These are phyloP conservation scores for Hypomontagnella monticulosa DNA, from an alignment of 495 filamentous ascomycete genomes.

Conservation along the genomic window DNA sequence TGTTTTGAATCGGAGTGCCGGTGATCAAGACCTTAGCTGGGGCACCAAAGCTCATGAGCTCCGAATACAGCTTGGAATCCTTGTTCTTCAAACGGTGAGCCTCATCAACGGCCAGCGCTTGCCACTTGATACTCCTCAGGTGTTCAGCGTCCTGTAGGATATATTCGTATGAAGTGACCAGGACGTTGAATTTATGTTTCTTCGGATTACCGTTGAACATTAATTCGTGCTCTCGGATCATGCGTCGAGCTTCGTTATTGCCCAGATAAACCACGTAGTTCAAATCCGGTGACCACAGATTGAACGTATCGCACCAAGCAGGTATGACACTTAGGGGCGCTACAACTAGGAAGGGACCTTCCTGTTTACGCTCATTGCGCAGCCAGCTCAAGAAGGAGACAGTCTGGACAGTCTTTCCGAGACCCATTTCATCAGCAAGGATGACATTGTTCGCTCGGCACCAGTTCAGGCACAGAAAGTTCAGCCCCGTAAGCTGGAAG, in stretches of 20 bases:
- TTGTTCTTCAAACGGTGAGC: constrained; percentile 97
- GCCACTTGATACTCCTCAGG: constrained; percentile 91
- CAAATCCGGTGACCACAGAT: constrained; percentile 92
- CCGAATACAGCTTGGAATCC: constrained; percentile 88
- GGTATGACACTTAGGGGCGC: constrained; percentile 96
- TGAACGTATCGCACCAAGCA: constrained; percentile 97
- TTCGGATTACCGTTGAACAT: constrained; percentile 83
- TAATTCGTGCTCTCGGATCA: constrained; percentile 87
- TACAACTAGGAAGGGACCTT: constrained; percentile 95
- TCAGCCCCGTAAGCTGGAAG: constrained; percentile 93
- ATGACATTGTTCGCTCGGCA: constrained; percentile 91
- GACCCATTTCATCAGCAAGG: constrained; percentile 96
- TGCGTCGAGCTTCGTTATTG: constrained; percentile 79
- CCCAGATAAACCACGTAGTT: constrained; percentile 98
- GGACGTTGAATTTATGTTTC: constrained; percentile 90
- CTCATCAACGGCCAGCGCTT: constrained; percentile 95
- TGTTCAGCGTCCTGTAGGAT: constrained; percentile 81
- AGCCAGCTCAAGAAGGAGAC: constrained; percentile 98
- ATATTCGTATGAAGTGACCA: constrained; percentile 97
- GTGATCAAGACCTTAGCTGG: constrained; percentile 92
- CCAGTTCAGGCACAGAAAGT: constrained; percentile 96
- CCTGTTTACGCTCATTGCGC: constrained; percentile 86
- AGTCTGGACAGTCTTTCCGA: constrained; percentile 98
- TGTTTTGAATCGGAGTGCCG: constrained; percentile 97
- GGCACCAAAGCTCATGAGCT: constrained; percentile 83